Percentiles rank a stretch among this genome's conserved stretches.
Evolutionary conservation across 176 grass and related monocot species (phyloP).

Genomic region (Carex littledalei): DNA sequence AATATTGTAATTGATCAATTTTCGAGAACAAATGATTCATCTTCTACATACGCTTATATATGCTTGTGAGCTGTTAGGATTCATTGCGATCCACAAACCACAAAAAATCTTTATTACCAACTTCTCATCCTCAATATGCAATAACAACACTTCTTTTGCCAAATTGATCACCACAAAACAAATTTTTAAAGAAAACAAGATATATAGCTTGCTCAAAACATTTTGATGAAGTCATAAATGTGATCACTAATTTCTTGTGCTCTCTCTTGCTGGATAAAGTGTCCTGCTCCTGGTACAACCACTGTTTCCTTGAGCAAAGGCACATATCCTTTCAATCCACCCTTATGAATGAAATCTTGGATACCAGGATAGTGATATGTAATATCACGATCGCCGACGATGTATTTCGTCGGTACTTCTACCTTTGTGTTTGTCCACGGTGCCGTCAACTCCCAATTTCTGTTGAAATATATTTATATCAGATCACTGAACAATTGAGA

Average conservation of each 20-base stretch:
- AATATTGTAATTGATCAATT: no score
- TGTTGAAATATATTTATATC: neutral
- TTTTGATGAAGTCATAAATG: constrained; percentile 33
- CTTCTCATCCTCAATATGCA: neutral
- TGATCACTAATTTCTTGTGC: constrained; percentile 29
- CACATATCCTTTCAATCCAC: constrained; percentile 37
- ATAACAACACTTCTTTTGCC: neutral
- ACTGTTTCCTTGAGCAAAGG: constrained; percentile 37
- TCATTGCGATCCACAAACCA: no score
- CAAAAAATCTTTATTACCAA: neutral
- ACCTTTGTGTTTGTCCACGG: constrained; percentile 27
- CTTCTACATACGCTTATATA: no score
- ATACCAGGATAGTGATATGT: constrained; percentile 26
- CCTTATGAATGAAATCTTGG: constrained; percentile 40
- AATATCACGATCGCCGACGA: constrained; percentile 20
- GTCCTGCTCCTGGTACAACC: constrained; percentile 26
- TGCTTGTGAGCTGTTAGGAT: no score
- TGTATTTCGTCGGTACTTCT: constrained; percentile 30
- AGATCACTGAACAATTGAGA: neutral
- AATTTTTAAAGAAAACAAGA: neutral
- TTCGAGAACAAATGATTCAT: no score
- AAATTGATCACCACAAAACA: neutral
- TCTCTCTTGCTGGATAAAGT: constrained; percentile 37
- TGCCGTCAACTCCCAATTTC: constrained; percentile 39
- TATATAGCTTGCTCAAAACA: neutral